Evolutionary conservation across 2,329 filamentous ascomycete species (phyloP), one percentile per base, ranked within the genome.

Genomic region (Cytospora paraplurivora): DNA sequence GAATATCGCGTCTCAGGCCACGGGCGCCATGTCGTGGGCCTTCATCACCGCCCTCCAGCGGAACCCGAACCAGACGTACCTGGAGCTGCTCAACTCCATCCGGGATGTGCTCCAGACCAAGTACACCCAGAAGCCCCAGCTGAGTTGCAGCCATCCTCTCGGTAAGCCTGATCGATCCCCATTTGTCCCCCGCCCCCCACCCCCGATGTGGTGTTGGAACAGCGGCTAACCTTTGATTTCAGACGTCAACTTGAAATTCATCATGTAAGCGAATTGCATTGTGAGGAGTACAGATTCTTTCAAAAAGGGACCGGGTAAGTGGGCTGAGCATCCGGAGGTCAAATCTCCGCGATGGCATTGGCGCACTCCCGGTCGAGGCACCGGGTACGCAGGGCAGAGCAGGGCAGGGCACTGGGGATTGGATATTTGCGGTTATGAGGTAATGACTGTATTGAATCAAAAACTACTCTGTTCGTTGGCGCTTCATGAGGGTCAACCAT

Each of bases 1-100:
- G 13, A 91, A 88, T 34, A 97, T 98, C 69, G 86, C 84, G 51
- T 88, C 92, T 62, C 85, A 97, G 78, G 94, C 95, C 38, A 99
- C 95, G 0, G 95, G 95, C 62, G 95, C 95, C 76, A 98, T 99
- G 95, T 97, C 93, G 4, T 97, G 91, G 87, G 95, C 95, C 2
- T 99, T 99, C 76, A 95, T 99, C 76, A 88, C 85, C 1, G 89
- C 93, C 21, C 84, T 98, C 72, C 93, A 91, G 82, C 92, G 93
- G 80, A 96, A 96, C 73, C 92, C 92, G 0, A 89, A 96, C 74
- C 95, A 98, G 81, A 97, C 90, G 78, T 99, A 99, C 73, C 91
- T 98, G 57, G 89, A 97, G 81, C 81, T 99, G 63, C 84, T 99
- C 69, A 98, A 97, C 82, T 97, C 89, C 76, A 93, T 99, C 72